These are phyloP conservation scores for Pachyrhizus erosus DNA, from an alignment of 306 rosid species.

Conservation along the genomic window DNA sequence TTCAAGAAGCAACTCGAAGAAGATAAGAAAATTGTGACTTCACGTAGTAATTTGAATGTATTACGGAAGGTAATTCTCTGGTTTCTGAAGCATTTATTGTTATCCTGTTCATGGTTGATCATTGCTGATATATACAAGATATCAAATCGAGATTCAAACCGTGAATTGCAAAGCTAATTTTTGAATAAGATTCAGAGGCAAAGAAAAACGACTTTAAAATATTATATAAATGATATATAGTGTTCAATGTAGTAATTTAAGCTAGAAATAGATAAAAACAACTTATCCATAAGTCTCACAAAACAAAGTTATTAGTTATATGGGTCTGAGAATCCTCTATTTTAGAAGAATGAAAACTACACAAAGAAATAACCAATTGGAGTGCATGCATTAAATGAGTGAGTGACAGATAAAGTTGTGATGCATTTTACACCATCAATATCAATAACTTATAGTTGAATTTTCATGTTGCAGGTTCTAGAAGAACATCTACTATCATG, in stretches of 20 bases:
- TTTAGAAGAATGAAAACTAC: background rate
- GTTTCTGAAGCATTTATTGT: slow-evolving; percentile 16
- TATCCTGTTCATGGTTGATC: background rate
- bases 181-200: background rate
- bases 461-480: slow-evolving; percentile 71
- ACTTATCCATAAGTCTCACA: background rate
- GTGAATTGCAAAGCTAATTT: background rate
- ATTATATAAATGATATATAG: background rate
- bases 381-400: background rate
- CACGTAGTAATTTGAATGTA: slow-evolving; percentile 88
- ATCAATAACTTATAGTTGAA: slow-evolving; percentile 35
- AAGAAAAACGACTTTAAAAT: background rate
- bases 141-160: background rate
- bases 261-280: background rate
- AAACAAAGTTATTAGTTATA: background rate
- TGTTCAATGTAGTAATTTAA: background rate
- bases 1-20: slow-evolving; percentile 94
- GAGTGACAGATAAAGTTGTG: background rate
- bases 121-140: background rate
- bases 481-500: slow-evolving; percentile 88
- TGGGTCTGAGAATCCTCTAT: background rate
- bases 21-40: slow-evolving; percentile 81
- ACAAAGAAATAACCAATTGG: background rate
- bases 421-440: slow-evolving; percentile 32
- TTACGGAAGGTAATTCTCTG: slow-evolving; percentile 65